Percentiles rank a stretch among this genome's conserved stretches.
Conservation (phyloP, 805 yeast genomes). For the Wickerhamomyces chambardii region DNA sequence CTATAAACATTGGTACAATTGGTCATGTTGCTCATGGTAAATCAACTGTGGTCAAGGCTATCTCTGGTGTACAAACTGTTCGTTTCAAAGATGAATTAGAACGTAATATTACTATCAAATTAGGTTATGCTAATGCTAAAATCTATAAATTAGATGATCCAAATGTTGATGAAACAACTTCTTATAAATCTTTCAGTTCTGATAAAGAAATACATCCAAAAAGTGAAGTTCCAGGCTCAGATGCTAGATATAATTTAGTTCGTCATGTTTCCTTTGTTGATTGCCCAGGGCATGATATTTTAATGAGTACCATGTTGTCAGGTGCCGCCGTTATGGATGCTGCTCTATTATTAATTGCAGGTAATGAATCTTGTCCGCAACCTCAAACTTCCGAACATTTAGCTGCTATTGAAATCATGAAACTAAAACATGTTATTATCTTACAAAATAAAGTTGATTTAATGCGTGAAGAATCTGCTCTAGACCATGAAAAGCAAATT, state of each 20-base stretch:
- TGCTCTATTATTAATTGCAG: conserved; percentile 90
- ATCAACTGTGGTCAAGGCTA: conserved; percentile 89
- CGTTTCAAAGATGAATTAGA: conserved; percentile 98
- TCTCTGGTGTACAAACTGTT: conserved; percentile 98
- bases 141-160: conserved; percentile 88
- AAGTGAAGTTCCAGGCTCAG: conserved; percentile 81
- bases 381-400: conserved; percentile 99
- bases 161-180: conserved; percentile 85
- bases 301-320: conserved; percentile 99
- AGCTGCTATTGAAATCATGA: conserved; percentile 99
- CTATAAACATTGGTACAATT: conserved; percentile 95
- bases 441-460: conserved; percentile 97
- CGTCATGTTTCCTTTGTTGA: conserved; percentile 99
- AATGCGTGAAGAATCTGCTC: conserved; percentile 95
- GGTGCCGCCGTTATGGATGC: conserved; percentile 99
- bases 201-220: conserved; percentile 93
- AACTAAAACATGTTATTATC: conserved; percentile 90
- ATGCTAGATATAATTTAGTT: conserved; percentile 80
- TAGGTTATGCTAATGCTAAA: conserved; percentile 98
- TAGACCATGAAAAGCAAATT: conserved; percentile 92
- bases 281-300: conserved; percentile 99
- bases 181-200: conserved; percentile 90
- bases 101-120: conserved; percentile 96
- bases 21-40: conserved; percentile 97
- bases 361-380: conserved; percentile 99